Evolutionary conservation across 768 basidiomycete species (phyloP).

Genomic region (Lanmaoa pseudosensibilis): DNA sequence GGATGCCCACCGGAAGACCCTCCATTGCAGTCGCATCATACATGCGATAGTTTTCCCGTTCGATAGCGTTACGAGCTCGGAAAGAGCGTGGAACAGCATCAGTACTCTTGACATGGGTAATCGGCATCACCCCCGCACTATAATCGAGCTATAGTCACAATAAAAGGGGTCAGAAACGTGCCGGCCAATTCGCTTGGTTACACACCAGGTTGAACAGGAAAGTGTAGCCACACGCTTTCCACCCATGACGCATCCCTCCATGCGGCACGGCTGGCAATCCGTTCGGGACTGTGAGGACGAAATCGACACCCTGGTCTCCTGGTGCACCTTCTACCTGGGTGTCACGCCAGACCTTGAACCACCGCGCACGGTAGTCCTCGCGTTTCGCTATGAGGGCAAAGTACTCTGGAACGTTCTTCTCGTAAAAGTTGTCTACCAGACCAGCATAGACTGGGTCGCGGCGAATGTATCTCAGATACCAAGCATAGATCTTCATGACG

Average conservation of each 20-base stretch:
- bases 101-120: slow-evolving; percentile 37
- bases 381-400: slow-evolving; percentile 48
- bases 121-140: slow-evolving; percentile 46
- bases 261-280: slow-evolving; percentile 61
- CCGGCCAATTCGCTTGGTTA: background rate
- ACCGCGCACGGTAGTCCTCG: slow-evolving; percentile 41
- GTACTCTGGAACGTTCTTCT: slow-evolving; percentile 53
- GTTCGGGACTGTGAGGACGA: slow-evolving; percentile 60
- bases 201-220: slow-evolving; percentile 67
- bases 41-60: slow-evolving; percentile 40
- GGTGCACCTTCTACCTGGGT: slow-evolving; percentile 20
- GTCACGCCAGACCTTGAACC: slow-evolving; percentile 38
- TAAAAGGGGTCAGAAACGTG: background rate
- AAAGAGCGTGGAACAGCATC: slow-evolving; percentile 33
- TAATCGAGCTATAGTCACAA: slow-evolving; percentile 40
- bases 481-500: slow-evolving; percentile 46
- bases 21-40: slow-evolving; percentile 44
- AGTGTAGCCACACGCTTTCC: slow-evolving; percentile 62
- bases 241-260: slow-evolving; percentile 50
- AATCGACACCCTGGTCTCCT: slow-evolving; percentile 53
- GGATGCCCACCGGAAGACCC: slow-evolving; percentile 46
- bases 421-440: slow-evolving; percentile 47
- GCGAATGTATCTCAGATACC: slow-evolving; percentile 53
- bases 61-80: slow-evolving; percentile 36
- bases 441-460: slow-evolving; percentile 55